Percentiles rank a stretch among this genome's conserved stretches.
Conservation (phyloP, 192 early-diverging fungal species). For the Podila epicladia region DNA sequence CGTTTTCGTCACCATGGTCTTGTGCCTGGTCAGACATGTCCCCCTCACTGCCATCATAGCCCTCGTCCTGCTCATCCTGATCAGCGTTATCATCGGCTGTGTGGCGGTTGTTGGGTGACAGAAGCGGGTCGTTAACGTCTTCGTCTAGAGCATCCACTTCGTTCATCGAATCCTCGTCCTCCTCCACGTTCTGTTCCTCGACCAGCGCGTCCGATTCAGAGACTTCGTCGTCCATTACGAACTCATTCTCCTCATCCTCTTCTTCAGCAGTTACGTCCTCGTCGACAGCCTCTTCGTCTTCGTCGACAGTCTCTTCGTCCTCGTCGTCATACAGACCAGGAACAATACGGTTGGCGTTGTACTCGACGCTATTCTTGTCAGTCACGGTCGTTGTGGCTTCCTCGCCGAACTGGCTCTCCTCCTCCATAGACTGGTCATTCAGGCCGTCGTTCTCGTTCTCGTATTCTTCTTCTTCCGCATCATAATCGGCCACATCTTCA, state of each 20-base stretch:
- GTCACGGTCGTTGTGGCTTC: not conserved
- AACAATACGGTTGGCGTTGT: not conserved
- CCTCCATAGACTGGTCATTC: constrained; percentile 1
- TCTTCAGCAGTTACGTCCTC: not conserved
- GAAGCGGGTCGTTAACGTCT: constrained; percentile 22
- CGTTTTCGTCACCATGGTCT: not conserved
- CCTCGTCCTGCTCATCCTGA: not conserved
- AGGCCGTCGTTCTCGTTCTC: not conserved
- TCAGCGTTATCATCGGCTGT: not conserved
- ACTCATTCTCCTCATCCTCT: not conserved
- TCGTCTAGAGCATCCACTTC: constrained; percentile 14
- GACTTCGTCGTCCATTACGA: constrained; percentile 24
- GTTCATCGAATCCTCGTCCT: constrained; percentile 19
- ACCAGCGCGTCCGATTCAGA: constrained; percentile 27
- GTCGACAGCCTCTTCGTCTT: not conserved
- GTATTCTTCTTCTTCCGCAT: not conserved
- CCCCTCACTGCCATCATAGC: not conserved
- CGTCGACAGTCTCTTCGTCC: constrained; percentile 1
- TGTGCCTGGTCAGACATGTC: not conserved
- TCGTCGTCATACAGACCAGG: not conserved
- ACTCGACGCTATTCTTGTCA: not conserved
- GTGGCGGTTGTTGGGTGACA: not conserved
- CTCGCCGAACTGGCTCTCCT: not conserved
- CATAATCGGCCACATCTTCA: not conserved
- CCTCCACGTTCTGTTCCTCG: constrained; percentile 28